These are phyloP conservation scores for Grigorovia transvaalensis DNA, from an alignment of 805 yeast genomes.

Conservation along the genomic window DNA sequence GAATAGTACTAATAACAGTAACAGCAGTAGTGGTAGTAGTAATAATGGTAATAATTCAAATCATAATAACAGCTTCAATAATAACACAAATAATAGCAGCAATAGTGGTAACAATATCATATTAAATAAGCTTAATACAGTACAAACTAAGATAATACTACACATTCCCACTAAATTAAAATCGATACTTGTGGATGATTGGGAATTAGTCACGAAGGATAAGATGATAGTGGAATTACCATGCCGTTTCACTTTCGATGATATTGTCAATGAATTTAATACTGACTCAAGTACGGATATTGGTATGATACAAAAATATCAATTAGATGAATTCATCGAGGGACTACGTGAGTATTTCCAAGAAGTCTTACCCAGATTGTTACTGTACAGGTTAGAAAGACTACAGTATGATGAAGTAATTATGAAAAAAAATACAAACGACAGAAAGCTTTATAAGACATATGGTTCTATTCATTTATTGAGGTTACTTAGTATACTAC, in stretches of 20 bases:
- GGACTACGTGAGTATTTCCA: slow-evolving; percentile 72
- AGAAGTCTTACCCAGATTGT: slow-evolving; percentile 36
- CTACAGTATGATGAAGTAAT: slow-evolving; percentile 21
- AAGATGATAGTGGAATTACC: slow-evolving; percentile 63
- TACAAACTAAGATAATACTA: slow-evolving; percentile 35
- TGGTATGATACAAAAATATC: slow-evolving; percentile 30
- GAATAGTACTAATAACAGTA: not conserved
- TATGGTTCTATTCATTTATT: slow-evolving; percentile 81
- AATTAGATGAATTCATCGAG: slow-evolving; percentile 53
- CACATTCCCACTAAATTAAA: slow-evolving; percentile 59
- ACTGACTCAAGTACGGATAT: slow-evolving; percentile 13
- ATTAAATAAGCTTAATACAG: not conserved
- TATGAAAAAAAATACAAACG: slow-evolving; percentile 6
- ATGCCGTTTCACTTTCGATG: slow-evolving; percentile 37
- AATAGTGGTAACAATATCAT: not conserved
- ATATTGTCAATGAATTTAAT: slow-evolving; percentile 33
- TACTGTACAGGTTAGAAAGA: slow-evolving; percentile 24
- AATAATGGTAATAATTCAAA: not conserved
- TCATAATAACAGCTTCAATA: not conserved
- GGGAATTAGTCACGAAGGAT: slow-evolving; percentile 84
- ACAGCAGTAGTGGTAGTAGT: not conserved
- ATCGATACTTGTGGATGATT: slow-evolving; percentile 72
- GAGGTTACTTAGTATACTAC: slow-evolving; percentile 66
- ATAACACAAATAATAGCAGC: not conserved
- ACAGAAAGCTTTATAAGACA: slow-evolving; percentile 18